Base-by-base conservation (phyloP, 306 rosid genomes). In the Abrus precatorius region DNA sequence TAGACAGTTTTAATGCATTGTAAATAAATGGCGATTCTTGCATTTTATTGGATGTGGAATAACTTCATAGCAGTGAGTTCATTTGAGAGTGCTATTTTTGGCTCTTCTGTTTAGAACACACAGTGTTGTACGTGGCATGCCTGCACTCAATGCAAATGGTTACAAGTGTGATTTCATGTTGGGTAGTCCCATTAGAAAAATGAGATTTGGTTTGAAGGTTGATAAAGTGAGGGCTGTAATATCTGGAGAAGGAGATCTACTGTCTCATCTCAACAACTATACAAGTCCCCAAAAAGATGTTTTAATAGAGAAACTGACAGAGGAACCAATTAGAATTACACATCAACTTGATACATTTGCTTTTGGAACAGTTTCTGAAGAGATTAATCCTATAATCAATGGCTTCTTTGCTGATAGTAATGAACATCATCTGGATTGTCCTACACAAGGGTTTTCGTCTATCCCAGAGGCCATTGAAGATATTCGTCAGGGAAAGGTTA, bases 191-290 rank as follows among this genome's bases (percentile, higher is more conserved):
- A 27, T 77, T 11, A 62, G 79, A 56, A 83, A 75, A 74, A 32
- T 81, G 85, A 34, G 61, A 52, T 49, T 81, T 4, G 11, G 77
- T 71, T 78, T 57, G 47, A 82, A 80, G 77, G 83, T 34, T 63
- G 62, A 76, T 13, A 69, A 56, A 70, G 84, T 82, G 74, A 27
- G 72, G 38, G 54, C 72, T 20, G 20, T 67, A 27, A 38, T 76
- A 79, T 82, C 85, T 72, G 89, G 86, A 40, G 91, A 86, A 78
- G 89, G 82, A 74, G 87, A 75, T 65, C 80, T 88, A 41, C 77
- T 85, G 56, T 81, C 89, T 70, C 77, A 40, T 49, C 36, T 72
- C n/a, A 72, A 72, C 14, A 41, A 14, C 44, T 41, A 1, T 56
- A 4, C 7, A 8, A 62, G 33, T 61, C 1, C 44, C 8, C 72